phyloP scores from a whole-genome alignment of 164 flowering plant genomes.

The Sedum album region DNA sequence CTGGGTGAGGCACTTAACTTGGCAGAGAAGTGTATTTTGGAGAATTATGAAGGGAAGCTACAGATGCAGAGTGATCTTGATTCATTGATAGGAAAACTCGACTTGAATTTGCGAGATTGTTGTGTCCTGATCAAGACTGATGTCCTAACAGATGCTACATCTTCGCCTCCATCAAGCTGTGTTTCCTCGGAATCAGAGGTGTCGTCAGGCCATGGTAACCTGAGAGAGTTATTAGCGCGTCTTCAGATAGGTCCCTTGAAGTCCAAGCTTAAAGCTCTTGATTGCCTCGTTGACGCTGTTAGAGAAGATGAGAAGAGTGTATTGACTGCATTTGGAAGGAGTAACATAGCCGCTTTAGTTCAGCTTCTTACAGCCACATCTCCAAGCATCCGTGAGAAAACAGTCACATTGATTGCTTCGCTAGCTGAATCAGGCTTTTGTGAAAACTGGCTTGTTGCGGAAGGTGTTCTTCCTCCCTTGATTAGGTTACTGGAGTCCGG shows the following conservation, averaged over 20 bases:
- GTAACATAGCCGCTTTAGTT: conserved; percentile 65
- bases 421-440: conserved; percentile 77
- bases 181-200: conserved; percentile 34
- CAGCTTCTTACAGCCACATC: conserved; percentile 80
- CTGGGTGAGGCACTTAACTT: conserved; percentile 45
- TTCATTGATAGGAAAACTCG: conserved; percentile 56
- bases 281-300: conserved; percentile 58
- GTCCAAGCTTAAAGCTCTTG: conserved; percentile 73
- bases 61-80: conserved; percentile 92
- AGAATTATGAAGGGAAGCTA: conserved; percentile 75
- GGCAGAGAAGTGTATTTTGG: conserved; percentile 49
- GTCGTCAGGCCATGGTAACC: conserved; percentile 15
- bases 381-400: conserved; percentile 66
- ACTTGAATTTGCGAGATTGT: conserved; percentile 71
- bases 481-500: conserved; percentile 85
- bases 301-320: conserved; percentile 77
- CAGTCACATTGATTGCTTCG: conserved; percentile 57
- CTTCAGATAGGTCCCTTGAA: conserved; percentile 94
- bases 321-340: conserved; percentile 50
- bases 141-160: conserved; percentile 60
- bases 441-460: conserved; percentile 77
- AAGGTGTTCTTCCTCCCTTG: conserved; percentile 79
- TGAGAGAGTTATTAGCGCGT: conserved; percentile 73
- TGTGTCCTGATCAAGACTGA: conserved; percentile 75
- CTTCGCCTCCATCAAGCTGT: conserved; percentile 30